Base-by-base conservation (phyloP, 371 early-diverging fungal species). In the Conidiobolus incongruus region DNA sequence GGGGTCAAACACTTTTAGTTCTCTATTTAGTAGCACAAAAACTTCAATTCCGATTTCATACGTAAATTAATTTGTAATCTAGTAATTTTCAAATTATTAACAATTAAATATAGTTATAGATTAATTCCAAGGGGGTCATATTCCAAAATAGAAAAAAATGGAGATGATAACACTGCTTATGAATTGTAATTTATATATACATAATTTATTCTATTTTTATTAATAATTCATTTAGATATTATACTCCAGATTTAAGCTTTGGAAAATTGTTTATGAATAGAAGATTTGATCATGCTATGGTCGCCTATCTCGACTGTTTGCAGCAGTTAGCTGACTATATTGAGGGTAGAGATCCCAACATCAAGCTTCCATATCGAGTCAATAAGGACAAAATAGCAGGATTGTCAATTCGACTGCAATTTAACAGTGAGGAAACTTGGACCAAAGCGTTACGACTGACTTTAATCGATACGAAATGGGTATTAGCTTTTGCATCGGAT, bases 51-150 rank as follows among this genome's bases (percentile, higher is more conserved):
- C 68, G 72, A 23, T 90, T 91, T 49, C 64, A 79, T 57, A 71
- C 59, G 72, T 81, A 66, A 6, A 26, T 11, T 11, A 15, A n/a
- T n/a, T 26, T 26, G 8, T 26, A 26, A 26, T 3, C n/a, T 16
- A 12, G n/a, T 20, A 34, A 6, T 4, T 41, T 23, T 15, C n/a
- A 12, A 22, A 15, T 15, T 23, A n/a, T 17, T 21, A 15, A 39
- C 17, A 28, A 33, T 24, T 31, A 28, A 10, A 28, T 29, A 34
- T 31, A 80, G 77, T 4, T 86, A 80, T 56, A 67, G 75, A 21
- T 62, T 93, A 12, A 69, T 89, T 1, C 92, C 95, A 13, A 68
- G 90, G 68, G 95, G 95, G 0, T 83, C 83, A 4, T 91, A 81
- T 50, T 91, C 92, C 8, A 60, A 80, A 19, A 78, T 95, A 16